These are phyloP conservation scores for Penicillium argentinense DNA, from an alignment of 495 filamentous ascomycete species.

Conservation along the genomic window DNA sequence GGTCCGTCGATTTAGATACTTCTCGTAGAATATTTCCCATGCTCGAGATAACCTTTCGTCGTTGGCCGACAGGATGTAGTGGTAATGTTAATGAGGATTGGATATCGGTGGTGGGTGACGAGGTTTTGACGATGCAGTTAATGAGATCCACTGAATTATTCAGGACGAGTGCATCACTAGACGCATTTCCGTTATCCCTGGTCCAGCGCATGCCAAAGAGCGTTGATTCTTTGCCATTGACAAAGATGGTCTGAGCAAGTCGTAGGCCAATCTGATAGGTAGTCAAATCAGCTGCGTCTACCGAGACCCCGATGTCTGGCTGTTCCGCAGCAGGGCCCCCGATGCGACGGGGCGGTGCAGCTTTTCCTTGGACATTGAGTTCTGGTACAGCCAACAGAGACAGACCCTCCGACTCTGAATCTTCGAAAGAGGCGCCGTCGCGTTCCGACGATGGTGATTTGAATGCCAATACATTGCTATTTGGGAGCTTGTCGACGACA, in stretches of 20 bases:
- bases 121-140: constrained; percentile 27
- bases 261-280: constrained; percentile 49
- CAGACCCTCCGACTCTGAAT: constrained; percentile 32
- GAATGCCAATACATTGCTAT: constrained; percentile 3
- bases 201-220: constrained; percentile 59
- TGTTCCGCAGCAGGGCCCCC: constrained; percentile 33
- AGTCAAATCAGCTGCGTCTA: constrained; percentile 8
- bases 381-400: constrained; percentile 31
- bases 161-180: constrained; percentile 17
- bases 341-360: constrained; percentile 29
- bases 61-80: constrained; percentile 63
- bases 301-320: constrained; percentile 32
- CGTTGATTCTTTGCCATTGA: constrained; percentile 64
- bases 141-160: constrained; percentile 31
- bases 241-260: constrained; percentile 75
- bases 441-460: background rate
- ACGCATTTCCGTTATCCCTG: constrained; percentile 16
- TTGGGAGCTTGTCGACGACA: constrained; percentile 39
- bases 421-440: background rate
- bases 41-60: constrained; percentile 61
- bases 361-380: constrained; percentile 33
- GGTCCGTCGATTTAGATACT: constrained; percentile 50
- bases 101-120: constrained; percentile 7
- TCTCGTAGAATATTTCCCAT: constrained; percentile 83
- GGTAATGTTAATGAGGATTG: constrained; percentile 42